phyloP scores from a whole-genome alignment of 768 basidiomycete species.

The Tylopilus felleus region DNA sequence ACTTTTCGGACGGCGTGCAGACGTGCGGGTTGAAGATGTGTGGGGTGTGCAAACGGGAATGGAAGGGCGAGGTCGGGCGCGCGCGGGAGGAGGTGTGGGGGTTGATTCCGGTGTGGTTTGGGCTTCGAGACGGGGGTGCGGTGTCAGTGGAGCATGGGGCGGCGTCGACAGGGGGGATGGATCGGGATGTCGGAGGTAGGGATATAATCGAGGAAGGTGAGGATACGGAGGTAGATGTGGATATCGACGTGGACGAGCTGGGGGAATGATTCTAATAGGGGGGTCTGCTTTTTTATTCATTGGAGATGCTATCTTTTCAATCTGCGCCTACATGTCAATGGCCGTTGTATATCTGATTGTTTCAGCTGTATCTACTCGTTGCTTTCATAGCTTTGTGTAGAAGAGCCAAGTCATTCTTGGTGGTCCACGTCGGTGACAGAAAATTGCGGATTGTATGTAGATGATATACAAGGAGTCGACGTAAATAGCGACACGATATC shows the following conservation, averaged over 20 bases:
- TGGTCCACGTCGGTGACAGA: not conserved
- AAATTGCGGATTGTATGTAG: not conserved
- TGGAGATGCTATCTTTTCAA: conserved; percentile 17
- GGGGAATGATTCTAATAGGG: conserved; percentile 7
- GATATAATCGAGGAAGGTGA: conserved; percentile 5
- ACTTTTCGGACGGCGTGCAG: conserved; percentile 61
- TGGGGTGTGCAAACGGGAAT: conserved; percentile 46
- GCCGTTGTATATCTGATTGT: conserved; percentile 1
- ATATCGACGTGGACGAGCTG: conserved; percentile 10
- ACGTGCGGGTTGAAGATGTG: conserved; percentile 56
- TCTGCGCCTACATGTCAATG: not conserved
- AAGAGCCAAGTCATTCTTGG: not conserved
- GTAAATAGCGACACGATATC: conserved; percentile 17
- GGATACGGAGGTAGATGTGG: conserved; percentile 7
- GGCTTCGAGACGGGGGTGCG: conserved; percentile 30
- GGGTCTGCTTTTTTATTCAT: not conserved
- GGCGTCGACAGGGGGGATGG: not conserved
- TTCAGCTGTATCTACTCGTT: conserved; percentile 12
- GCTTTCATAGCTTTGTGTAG: conserved; percentile 5
- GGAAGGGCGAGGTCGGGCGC: conserved; percentile 37
- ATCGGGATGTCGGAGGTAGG: not conserved
- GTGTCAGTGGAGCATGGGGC: not conserved
- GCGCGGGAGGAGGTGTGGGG: conserved; percentile 63
- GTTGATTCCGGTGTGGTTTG: conserved; percentile 63
- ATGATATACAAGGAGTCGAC: conserved; percentile 19